phyloP scores from a whole-genome alignment of 768 basidiomycete species.

The Clitopilus hobsonii region DNA sequence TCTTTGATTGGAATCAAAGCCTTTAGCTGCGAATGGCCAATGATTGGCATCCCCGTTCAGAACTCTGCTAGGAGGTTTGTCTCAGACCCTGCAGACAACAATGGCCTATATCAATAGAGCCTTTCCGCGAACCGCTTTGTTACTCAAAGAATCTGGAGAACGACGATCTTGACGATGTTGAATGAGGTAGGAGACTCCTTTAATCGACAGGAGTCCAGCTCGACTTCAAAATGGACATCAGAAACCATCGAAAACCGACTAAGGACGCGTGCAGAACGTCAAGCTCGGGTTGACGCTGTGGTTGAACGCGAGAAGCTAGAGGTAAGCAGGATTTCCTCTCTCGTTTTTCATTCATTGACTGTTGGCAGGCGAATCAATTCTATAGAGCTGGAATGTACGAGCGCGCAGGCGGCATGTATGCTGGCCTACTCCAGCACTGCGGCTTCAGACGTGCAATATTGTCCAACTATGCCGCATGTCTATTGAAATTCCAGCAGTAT shows the following conservation, averaged over 20 bases:
- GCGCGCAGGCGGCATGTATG: constrained; percentile 23
- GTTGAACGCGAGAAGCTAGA: neutral
- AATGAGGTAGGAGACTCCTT: too few relatives aligned
- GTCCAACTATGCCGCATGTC: constrained; percentile 30
- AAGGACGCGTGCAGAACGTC: neutral
- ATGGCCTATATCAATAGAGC: too few relatives aligned
- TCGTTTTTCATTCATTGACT: neutral
- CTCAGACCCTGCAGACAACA: too few relatives aligned
- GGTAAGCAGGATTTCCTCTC: neutral
- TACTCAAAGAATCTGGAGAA: too few relatives aligned
- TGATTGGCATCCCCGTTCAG: neutral
- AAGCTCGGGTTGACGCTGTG: neutral
- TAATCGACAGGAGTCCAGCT: too few relatives aligned
- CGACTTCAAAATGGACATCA: neutral
- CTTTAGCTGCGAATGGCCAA: neutral
- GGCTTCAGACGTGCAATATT: constrained; percentile 28
- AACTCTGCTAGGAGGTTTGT: too few relatives aligned
- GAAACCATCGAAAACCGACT: neutral
- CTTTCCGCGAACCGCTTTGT: neutral
- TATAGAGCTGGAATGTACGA: constrained; percentile 26
- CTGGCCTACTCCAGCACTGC: constrained; percentile 21
- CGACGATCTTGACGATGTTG: too few relatives aligned
- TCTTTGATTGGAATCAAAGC: neutral
- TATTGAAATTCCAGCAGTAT: constrained; percentile 30
- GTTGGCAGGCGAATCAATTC: constrained; percentile 24